Conservation (phyloP, 805 yeast species). For the Suhomyces tanzawaensis region DNA sequence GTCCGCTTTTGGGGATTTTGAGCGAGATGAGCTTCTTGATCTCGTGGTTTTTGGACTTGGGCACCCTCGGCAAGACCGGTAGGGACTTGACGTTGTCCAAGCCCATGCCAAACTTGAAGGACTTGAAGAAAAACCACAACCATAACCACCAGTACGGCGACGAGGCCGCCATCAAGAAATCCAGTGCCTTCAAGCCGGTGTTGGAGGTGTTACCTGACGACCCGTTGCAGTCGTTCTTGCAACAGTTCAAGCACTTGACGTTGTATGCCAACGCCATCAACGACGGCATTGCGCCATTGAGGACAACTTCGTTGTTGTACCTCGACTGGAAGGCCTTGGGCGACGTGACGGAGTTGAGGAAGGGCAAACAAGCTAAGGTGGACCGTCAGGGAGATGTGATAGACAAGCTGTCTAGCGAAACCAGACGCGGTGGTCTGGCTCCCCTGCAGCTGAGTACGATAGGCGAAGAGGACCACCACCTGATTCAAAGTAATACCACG, state of each 20-base stretch:
- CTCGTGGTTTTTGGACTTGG: constrained; percentile 42
- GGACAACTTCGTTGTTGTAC: constrained; percentile 42
- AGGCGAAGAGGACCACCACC: constrained; percentile 20
- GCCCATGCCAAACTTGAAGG: constrained; percentile 24
- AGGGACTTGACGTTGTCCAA: constrained; percentile 42
- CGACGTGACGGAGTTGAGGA: constrained; percentile 29
- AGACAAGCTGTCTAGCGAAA: background rate
- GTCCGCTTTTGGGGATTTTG: constrained; percentile 42
- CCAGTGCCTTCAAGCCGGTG: constrained; percentile 28
- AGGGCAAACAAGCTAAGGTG: constrained; percentile 4
- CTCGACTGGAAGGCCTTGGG: constrained; percentile 44
- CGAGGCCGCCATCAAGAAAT: constrained; percentile 5
- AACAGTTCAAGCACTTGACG: constrained; percentile 31
- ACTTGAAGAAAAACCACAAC: constrained; percentile 13
- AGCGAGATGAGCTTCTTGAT: constrained; percentile 40
- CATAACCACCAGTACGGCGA: constrained; percentile 4
- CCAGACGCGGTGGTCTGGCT: background rate
- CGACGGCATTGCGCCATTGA: constrained; percentile 46
- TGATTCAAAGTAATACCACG: constrained; percentile 29
- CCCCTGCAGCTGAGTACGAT: background rate
- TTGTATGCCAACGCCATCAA: constrained; percentile 45
- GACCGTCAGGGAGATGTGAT: background rate
- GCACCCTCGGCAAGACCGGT: constrained; percentile 46
- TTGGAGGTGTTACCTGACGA: constrained; percentile 41
- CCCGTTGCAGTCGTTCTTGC: constrained; percentile 32